A percentile compares a stretch with the other conserved stretches of the same genome.
These are phyloP conservation scores for Talaromyces islandicus DNA, from an alignment of 2,329 filamentous ascomycete species.

Conservation along the genomic window DNA sequence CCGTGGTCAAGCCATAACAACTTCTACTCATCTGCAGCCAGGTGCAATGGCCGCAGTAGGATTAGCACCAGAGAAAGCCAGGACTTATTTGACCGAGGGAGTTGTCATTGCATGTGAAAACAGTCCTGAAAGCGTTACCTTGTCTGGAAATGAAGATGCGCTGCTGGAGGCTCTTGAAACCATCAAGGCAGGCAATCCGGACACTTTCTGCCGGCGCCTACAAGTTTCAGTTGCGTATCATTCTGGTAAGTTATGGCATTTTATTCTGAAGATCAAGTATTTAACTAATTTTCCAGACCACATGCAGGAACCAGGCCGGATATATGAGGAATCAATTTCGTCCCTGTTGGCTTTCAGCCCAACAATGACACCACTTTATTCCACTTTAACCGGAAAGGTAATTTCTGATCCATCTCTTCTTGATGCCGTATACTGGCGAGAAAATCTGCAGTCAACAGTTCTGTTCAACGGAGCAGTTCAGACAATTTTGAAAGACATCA, in stretches of 20 bases:
- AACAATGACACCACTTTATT: constrained; percentile 1
- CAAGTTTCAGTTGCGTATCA: constrained; percentile 19
- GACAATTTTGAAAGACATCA: constrained; percentile 1
- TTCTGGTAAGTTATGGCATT: constrained; percentile 23
- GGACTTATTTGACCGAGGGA: constrained; percentile 12
- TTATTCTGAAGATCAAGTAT: constrained; percentile 9
- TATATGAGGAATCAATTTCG: constrained; percentile 18
- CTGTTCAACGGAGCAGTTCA: constrained; percentile 22
- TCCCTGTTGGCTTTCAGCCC: background rate
- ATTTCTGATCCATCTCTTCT: constrained; percentile 5
- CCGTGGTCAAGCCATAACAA: constrained; percentile 15
- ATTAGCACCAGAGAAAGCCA: constrained; percentile 12
- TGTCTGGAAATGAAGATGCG: constrained; percentile 24
- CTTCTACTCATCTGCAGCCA: background rate
- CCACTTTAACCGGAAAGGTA: constrained; percentile 16
- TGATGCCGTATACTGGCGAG: constrained; percentile 24
- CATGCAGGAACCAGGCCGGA: constrained; percentile 26
- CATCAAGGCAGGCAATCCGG: background rate
- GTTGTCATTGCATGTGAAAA: constrained; percentile 34
- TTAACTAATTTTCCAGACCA: constrained; percentile 15
- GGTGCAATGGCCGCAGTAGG: constrained; percentile 26
- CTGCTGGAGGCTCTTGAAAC: constrained; percentile 17
- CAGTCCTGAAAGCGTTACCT: constrained; percentile 28
- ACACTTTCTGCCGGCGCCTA: constrained; percentile 1
- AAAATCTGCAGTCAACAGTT: constrained; percentile 29